These are phyloP conservation scores for Ascodesmis nigricans DNA, from an alignment of 495 filamentous ascomycete species.

Conservation along the genomic window DNA sequence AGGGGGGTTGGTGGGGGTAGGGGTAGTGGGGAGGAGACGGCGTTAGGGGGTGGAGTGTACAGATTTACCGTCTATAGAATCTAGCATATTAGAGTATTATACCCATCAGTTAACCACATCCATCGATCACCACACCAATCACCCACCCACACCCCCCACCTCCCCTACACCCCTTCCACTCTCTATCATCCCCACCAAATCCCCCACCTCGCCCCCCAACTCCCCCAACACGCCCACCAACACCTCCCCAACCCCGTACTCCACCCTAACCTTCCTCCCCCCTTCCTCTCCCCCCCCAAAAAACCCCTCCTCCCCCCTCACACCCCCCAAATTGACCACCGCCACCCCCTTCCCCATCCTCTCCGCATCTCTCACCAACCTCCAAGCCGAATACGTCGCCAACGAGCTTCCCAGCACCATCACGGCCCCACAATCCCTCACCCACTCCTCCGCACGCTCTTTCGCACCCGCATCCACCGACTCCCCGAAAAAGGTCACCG, in stretches of 20 bases:
- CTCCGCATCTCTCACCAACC: conserved; percentile 61
- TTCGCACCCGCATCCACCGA: conserved; percentile 48
- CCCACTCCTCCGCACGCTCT: conserved; percentile 49
- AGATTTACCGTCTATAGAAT: no score
- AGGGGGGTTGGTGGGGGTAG: no score
- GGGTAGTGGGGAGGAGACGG: no score
- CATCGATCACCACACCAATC: no score
- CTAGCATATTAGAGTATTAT: no score
- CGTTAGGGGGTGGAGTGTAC: no score
- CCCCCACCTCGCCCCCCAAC: conserved; percentile 2
- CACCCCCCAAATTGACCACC: conserved; percentile 62
- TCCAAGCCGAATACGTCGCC: conserved; percentile 87
- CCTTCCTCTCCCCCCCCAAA: conserved; percentile 25
- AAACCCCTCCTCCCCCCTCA: conserved; percentile 53
- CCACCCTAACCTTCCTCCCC: conserved; percentile 15
- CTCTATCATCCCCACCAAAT: background rate
- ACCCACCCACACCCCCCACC: background rate
- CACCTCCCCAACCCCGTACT: conserved; percentile 11
- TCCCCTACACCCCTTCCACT: background rate
- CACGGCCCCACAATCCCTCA: conserved; percentile 51
- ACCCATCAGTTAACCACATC: no score
- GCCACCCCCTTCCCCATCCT: conserved; percentile 67
- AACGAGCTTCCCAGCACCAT: conserved; percentile 73
- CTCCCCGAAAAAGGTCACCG: conserved; percentile 91
- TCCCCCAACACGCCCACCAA: conserved; percentile 14